These are phyloP conservation scores for Globisporangium cylindrosporum DNA, from an alignment of 352 stramenopile genomes.

Conservation along the genomic window DNA sequence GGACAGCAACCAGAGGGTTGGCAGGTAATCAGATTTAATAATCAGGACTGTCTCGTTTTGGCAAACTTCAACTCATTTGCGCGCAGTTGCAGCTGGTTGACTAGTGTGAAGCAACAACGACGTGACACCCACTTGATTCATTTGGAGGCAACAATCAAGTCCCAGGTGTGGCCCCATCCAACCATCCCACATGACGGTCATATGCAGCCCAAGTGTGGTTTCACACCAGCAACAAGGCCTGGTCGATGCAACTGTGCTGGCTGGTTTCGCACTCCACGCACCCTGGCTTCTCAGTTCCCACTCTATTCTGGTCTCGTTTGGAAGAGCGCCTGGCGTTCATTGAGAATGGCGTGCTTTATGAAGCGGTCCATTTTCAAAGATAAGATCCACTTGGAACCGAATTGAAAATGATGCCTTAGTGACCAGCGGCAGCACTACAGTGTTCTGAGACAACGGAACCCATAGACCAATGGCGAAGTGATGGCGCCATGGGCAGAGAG, in stretches of 20 bases:
- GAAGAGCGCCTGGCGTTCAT: too few relatives aligned
- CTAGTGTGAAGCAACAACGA: not conserved
- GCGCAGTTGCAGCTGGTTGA: not conserved
- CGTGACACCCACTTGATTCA: not conserved
- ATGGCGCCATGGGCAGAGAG: not conserved
- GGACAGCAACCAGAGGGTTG: not conserved
- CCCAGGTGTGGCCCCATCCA: not conserved
- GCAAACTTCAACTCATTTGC: not conserved
- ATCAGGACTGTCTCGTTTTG: not conserved
- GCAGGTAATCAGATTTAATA: not conserved
- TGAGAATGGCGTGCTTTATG: not conserved
- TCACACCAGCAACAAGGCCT: not conserved
- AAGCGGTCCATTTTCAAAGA: not conserved
- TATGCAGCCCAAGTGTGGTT: not conserved
- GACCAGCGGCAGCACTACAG: not conserved
- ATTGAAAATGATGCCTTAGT: not conserved
- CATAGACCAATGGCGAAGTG: not conserved
- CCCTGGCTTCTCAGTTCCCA: not conserved
- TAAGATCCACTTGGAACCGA: not conserved
- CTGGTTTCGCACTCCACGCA: not conserved
- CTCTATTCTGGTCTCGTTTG: not conserved
- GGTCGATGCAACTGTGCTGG: not conserved
- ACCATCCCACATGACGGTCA: not conserved
- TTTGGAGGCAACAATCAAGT: not conserved
- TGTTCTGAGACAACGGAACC: not conserved